Evolutionary conservation across 1,139 yeast species (phyloP).

Genomic region (Yamadazyma dushanensis): DNA sequence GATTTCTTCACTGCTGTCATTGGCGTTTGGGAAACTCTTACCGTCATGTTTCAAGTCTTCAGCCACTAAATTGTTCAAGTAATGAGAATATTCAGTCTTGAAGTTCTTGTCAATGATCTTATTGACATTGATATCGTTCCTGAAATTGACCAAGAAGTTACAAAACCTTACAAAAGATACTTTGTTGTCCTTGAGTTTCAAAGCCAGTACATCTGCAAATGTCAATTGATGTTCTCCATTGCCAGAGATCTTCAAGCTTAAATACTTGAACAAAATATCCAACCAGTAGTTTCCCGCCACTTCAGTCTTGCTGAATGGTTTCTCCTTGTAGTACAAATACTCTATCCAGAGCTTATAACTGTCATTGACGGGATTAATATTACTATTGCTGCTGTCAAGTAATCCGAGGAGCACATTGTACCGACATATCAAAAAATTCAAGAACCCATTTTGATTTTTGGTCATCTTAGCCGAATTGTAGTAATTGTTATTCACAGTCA

Average conservation of each 20-base stretch:
- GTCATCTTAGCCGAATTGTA: slow-evolving; percentile 15
- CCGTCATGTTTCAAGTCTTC: slow-evolving; percentile 10
- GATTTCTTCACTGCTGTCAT: slow-evolving; percentile 19
- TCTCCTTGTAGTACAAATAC: slow-evolving; percentile 26
- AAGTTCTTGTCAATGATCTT: slow-evolving; percentile 23
- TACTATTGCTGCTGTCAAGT: slow-evolving; percentile 15
- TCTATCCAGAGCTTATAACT: slow-evolving; percentile 31
- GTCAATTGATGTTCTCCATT: slow-evolving; percentile 22
- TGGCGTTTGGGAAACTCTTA: slow-evolving; percentile 36
- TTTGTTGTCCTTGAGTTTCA: slow-evolving; percentile 28
- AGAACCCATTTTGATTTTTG: slow-evolving; percentile 23
- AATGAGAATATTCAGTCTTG: slow-evolving; percentile 31
- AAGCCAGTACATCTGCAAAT: slow-evolving; percentile 22
- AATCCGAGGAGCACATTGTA: slow-evolving; percentile 38
- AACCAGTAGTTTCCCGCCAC: slow-evolving; percentile 43
- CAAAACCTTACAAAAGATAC: slow-evolving; percentile 29
- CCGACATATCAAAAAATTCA: slow-evolving; percentile 37
- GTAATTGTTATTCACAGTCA: slow-evolving; percentile 17
- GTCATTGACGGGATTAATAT: slow-evolving; percentile 8
- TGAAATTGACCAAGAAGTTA: slow-evolving; percentile 29
- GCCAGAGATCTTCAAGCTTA: slow-evolving; percentile 24
- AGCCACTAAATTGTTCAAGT: slow-evolving; percentile 21
- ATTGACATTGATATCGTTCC: slow-evolving; percentile 14
- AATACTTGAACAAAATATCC: slow-evolving; percentile 29
- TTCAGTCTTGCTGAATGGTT: slow-evolving; percentile 34